A percentile compares a stretch with the other conserved stretches of the same genome.
These are phyloP conservation scores for Kuraishia piskuri DNA, from an alignment of 805 yeast genomes.

Conservation along the genomic window DNA sequence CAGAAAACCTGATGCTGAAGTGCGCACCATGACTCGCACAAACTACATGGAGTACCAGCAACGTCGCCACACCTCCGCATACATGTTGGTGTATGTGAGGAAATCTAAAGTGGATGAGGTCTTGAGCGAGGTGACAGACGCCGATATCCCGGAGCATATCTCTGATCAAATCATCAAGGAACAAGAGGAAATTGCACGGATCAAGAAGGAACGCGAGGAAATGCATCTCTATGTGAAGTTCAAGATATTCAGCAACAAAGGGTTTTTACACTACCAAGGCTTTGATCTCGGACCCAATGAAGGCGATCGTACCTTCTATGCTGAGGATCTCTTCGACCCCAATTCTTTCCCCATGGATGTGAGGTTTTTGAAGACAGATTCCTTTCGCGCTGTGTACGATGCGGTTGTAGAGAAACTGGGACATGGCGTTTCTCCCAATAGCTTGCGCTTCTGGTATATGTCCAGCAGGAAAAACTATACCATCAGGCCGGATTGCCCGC, in stretches of 20 bases:
- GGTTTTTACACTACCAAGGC: constrained; percentile 56
- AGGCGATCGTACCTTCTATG: constrained; percentile 30
- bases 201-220: constrained; percentile 57
- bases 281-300: constrained; percentile 72
- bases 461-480: constrained; percentile 66
- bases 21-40: constrained; percentile 42
- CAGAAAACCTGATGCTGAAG: constrained; percentile 37
- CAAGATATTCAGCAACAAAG: constrained; percentile 42
- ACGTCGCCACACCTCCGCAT: constrained; percentile 87
- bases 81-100: constrained; percentile 90
- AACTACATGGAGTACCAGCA: constrained; percentile 58
- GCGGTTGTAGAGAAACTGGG: constrained; percentile 38
- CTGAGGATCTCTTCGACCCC: constrained; percentile 38
- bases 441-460: constrained; percentile 55
- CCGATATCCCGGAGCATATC: constrained; percentile 60
- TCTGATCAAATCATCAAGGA: constrained; percentile 60
- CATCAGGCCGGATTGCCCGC: constrained; percentile 44
- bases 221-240: constrained; percentile 55
- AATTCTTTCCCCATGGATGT: constrained; percentile 39
- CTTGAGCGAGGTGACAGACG: constrained; percentile 46
- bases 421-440: constrained; percentile 16
- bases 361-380: constrained; percentile 48
- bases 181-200: constrained; percentile 39
- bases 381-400: constrained; percentile 40
- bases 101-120: constrained; percentile 48